Conservation (phyloP, 352 stramenopile genomes). For the Globisporangium spiculum region DNA sequence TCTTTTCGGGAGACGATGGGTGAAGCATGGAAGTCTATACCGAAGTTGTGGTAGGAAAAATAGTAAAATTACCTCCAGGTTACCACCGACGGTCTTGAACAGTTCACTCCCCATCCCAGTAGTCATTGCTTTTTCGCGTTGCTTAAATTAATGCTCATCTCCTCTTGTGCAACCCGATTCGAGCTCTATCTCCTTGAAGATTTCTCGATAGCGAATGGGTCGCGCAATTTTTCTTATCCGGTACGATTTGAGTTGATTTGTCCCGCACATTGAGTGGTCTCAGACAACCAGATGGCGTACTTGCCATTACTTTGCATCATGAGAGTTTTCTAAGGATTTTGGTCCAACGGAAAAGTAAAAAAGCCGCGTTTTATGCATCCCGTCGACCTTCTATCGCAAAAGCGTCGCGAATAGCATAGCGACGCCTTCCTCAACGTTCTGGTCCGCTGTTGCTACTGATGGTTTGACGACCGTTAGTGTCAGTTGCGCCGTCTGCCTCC, state of each 20-base stretch:
- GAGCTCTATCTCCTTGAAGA: not conserved
- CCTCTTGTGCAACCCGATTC: not conserved
- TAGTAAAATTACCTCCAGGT: no score
- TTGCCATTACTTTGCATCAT: not conserved
- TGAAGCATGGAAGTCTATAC: no score
- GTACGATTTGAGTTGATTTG: not conserved
- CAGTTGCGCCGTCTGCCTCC: not conserved
- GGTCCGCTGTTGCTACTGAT: not conserved
- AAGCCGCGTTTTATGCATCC: not conserved
- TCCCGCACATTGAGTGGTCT: not conserved
- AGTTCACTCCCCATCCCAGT: no score
- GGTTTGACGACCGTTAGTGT: not conserved
- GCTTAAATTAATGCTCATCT: not conserved
- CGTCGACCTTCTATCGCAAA: no score
- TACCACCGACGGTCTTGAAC: no score
- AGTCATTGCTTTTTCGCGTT: no score
- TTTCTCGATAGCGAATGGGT: not conserved
- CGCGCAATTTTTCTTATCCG: not conserved
- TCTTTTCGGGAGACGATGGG: no score
- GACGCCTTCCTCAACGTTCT: not conserved
- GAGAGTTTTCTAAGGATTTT: not conserved
- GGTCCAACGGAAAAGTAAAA: not conserved
- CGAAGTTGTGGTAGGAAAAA: no score
- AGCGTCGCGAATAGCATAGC: no score
- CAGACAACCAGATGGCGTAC: not conserved